These are phyloP conservation scores for Filobasidium uniguttulatum DNA, from an alignment of 1,284 basidiomycete genomes.

Conservation along the genomic window DNA sequence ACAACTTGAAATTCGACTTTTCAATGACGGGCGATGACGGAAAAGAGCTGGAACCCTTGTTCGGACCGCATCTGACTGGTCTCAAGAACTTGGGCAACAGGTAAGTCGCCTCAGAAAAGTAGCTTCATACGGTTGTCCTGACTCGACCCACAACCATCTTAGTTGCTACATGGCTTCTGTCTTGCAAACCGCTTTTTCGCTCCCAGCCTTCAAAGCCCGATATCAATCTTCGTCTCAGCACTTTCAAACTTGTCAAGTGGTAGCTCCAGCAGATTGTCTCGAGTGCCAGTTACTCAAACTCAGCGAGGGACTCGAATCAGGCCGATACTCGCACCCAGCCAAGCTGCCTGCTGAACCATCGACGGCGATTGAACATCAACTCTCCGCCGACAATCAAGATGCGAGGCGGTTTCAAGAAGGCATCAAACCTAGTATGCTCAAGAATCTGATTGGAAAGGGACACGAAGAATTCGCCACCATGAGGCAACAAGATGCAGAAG, in stretches of 20 bases:
- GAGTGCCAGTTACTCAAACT: constrained; percentile 93
- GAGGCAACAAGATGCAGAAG: constrained; percentile 93
- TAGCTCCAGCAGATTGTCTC: constrained; percentile 67
- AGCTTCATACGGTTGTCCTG: too few species aligned
- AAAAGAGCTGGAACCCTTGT: constrained; percentile 71
- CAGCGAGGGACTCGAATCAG: constrained; percentile 81
- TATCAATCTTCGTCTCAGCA: constrained; percentile 53
- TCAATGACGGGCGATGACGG: constrained; percentile 84
- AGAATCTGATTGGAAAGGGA: constrained; percentile 76
- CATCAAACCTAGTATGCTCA: constrained; percentile 71
- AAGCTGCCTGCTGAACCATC: constrained; percentile 21
- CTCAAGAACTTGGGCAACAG: constrained; percentile 88
- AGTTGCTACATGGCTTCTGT: constrained; percentile 97
- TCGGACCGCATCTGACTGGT: constrained; percentile 79
- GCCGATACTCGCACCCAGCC: constrained; percentile 67
- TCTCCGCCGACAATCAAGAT: constrained; percentile 15
- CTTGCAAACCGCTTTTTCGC: constrained; percentile 71
- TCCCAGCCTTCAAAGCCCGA: constrained; percentile 60
- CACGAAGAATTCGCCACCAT: constrained; percentile 93
- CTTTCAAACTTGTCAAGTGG: constrained; percentile 50
- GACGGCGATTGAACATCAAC: constrained; percentile 27
- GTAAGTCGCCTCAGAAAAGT: constrained; percentile 31
- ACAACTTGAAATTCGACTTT: constrained; percentile 91
- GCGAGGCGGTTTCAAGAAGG: constrained; percentile 65
- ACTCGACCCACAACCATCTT: too few species aligned